Evolutionary conservation across 1,139 yeast species (phyloP).

Genomic region (Taphrina deformans): DNA sequence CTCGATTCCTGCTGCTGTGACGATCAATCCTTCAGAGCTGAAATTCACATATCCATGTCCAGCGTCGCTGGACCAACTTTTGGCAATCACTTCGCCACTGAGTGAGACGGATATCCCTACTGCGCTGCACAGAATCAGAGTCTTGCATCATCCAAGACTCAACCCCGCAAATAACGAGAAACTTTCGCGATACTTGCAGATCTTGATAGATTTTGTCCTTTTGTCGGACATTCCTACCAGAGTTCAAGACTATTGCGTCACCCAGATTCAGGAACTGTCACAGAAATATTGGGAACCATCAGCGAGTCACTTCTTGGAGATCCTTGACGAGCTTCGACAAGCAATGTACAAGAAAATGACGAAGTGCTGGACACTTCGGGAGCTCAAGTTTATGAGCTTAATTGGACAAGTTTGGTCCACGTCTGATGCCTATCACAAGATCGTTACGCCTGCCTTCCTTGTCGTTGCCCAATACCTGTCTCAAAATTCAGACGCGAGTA

Average conservation of each 20-base stretch:
- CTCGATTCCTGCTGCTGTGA: constrained; percentile 8
- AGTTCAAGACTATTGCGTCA: constrained; percentile 11
- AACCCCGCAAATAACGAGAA: constrained; percentile 80
- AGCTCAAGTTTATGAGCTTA: constrained; percentile 61
- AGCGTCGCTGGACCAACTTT: constrained; percentile 55
- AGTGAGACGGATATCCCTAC: constrained; percentile 52
- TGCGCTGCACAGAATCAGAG: constrained; percentile 58
- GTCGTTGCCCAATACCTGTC: constrained; percentile 71
- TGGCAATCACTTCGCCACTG: constrained; percentile 47
- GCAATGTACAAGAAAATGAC: constrained; percentile 49
- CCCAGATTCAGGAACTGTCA: constrained; percentile 25
- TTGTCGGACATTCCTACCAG: constrained; percentile 46
- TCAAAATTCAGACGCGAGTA: constrained; percentile 49
- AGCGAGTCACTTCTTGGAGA: constrained; percentile 59
- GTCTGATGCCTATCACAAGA: constrained; percentile 91
- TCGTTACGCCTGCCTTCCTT: constrained; percentile 79
- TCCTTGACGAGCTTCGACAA: constrained; percentile 60
- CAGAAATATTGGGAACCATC: constrained; percentile 26
- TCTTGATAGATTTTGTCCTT: constrained; percentile 65
- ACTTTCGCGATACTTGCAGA: constrained; percentile 62
- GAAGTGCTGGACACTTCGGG: constrained; percentile 33
- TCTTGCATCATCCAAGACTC: constrained; percentile 69
- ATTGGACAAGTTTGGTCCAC: constrained; percentile 83
- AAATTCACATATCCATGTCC: constrained; percentile 55
- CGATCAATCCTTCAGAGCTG: constrained; percentile 38